Evolutionary conservation across 495 filamentous ascomycete species (phyloP), one percentile per base, ranked within the genome.

Genomic region (Penicillium bialowiezense): DNA sequence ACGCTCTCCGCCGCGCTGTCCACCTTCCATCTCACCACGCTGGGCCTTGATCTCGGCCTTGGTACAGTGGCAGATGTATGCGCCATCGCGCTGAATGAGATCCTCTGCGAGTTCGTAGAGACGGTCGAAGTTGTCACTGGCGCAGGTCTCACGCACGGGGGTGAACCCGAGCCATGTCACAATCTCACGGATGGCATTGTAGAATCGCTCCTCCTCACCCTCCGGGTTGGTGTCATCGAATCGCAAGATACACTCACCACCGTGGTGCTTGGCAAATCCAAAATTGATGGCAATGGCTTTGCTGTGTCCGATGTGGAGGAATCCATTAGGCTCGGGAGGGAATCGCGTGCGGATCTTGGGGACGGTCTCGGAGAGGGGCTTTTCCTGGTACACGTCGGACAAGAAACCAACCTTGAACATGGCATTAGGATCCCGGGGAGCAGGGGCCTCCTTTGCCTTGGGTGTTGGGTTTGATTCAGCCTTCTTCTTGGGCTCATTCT

Each of bases 211-310:
- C 59, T 91, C 83, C 65, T 95, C 89, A 6, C 81, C 84, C 50
- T 89, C 86, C 1, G 89, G 89, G 63, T 95, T 95, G 9, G 89
- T 92, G 54, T 95, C 89, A 64, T 91, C 87, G 59, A 85, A 89
- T 44, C 85, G 70, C 51, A 84, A 65, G 26, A 81, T 80, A 67
- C 81, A 87, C 46, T 87, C 73, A 44, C 95, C 95, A 10, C 86
- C 85, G 65, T 96, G 86, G 59, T 86, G 83, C 55, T 80, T 83
- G 9, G 93, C 93, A 69, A 96, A 97, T 0, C 93, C 95, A 64
- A 97, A 97, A 70, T 97, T 98, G 59, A 97, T 80, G 0, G 89
- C 83, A 68, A 98, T 97, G n/a, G 93, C 93, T 72, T 97, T 97
- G 54, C 84, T 84, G 64, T 97, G 93, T 15, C 91, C 91, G 60